phyloP scores from a whole-genome alignment of 225 moss, liverwort and hornwort species.

The Sphagnum tenellum region DNA sequence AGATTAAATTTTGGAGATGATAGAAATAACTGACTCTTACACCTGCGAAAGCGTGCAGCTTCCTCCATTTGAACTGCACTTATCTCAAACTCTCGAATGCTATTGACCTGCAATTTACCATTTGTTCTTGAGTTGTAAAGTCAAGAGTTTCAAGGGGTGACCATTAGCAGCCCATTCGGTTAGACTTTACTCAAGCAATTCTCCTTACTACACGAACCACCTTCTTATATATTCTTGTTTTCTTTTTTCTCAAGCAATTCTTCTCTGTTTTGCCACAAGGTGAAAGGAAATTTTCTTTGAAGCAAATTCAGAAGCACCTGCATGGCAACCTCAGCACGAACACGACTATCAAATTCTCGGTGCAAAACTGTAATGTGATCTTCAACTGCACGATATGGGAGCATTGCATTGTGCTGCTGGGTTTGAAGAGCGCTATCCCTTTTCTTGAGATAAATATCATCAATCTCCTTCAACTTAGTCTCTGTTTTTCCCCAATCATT shows the following conservation, averaged over 20 bases:
- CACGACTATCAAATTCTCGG: slow-evolving; percentile 68
- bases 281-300: too few species aligned
- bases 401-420: slow-evolving; percentile 14
- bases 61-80: slow-evolving; percentile 64
- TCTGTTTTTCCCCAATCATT: slow-evolving; percentile 20
- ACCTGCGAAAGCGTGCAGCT: slow-evolving; percentile 64
- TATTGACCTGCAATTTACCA: slow-evolving; percentile 29
- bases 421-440: slow-evolving; percentile 10
- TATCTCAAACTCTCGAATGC: slow-evolving; percentile 50
- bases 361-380: slow-evolving; percentile 50
- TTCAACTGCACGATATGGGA: slow-evolving; percentile 53
- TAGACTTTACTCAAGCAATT: too few species aligned
- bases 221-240: too few species aligned
- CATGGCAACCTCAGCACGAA: slow-evolving; percentile 65
- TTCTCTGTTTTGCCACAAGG: too few species aligned
- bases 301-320: slow-evolving; percentile 26
- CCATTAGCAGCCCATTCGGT: too few species aligned
- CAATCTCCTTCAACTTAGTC: slow-evolving; percentile 40
- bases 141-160: too few species aligned
- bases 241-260: too few species aligned
- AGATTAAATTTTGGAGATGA: background rate
- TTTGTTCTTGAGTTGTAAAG: too few species aligned
- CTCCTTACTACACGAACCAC: too few species aligned
- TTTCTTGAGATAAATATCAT: slow-evolving; percentile 31
- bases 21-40: background rate